These are phyloP conservation scores for Myxozyma monticola DNA, from an alignment of 805 yeast genomes.

Conservation along the genomic window DNA sequence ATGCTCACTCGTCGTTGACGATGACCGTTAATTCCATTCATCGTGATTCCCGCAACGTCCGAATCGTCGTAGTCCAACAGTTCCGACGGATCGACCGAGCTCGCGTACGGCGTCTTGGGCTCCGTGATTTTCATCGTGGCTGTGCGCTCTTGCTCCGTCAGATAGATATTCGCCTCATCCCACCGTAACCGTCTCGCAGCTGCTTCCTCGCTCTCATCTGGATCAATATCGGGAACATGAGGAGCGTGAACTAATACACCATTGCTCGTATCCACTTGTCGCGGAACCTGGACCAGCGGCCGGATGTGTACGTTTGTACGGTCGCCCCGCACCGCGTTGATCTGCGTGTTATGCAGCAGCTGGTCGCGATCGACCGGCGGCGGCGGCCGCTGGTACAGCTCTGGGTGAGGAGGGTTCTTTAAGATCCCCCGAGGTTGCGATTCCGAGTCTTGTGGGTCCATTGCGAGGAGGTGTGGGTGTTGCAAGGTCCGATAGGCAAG, in stretches of 20 bases:
- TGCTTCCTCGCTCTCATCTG: neutral
- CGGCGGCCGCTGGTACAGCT: conserved; percentile 13
- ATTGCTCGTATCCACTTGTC: conserved; percentile 1
- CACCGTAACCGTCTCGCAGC: conserved; percentile 46
- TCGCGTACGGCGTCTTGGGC: conserved; percentile 94
- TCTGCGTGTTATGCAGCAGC: conserved; percentile 19
- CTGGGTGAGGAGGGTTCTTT: conserved; percentile 25
- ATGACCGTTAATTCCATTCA: conserved; percentile 39
- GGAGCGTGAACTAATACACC: conserved; percentile 7
- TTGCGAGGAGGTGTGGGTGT: too few relatives aligned
- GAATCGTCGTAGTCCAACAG: conserved; percentile 75
- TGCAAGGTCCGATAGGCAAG: too few relatives aligned
- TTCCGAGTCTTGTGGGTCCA: neutral
- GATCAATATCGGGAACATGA: too few relatives aligned
- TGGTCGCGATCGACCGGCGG: conserved; percentile 22
- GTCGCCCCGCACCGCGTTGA: conserved; percentile 22
- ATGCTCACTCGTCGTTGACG: conserved; percentile 28
- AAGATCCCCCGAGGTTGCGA: conserved; percentile 24
- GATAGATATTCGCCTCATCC: conserved; percentile 76
- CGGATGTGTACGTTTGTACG: conserved; percentile 9
- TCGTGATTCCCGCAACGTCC: conserved; percentile 51
- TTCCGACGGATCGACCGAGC: conserved; percentile 73
- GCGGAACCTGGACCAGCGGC: conserved; percentile 4
- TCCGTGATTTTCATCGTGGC: conserved; percentile 86
- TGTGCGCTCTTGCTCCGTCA: conserved; percentile 70